Base-by-base conservation (phyloP, 192 early-diverging fungal species). In the Rhizophagus sp. region DNA sequence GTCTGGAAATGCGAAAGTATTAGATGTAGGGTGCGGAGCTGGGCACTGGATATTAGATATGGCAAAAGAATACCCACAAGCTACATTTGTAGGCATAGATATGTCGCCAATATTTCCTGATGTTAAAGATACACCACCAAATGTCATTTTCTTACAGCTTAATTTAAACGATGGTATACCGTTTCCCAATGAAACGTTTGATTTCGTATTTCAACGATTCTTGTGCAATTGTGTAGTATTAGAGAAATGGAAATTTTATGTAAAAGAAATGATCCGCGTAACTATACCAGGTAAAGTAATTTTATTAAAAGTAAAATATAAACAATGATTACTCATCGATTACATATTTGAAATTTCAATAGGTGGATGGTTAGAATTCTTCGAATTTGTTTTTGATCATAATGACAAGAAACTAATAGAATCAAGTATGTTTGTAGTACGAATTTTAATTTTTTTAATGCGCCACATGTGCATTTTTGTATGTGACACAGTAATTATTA, bases 51-150 rank as follows among this genome's bases (percentile, higher is more conserved):
- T 81, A 44, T 71, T 72, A 41, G 84, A 82, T 11, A 79, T 82
- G 69, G 83, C 81, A 2, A 61, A 11, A 24, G 44, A 69, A 17
- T 82, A 84, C 50, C 83, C 81, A 36, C 67, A 80, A 15, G 84
- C 85, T 15, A 76, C 82, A n/a, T 86, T 84, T 70, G 76, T 81
- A 13, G 85, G 85, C 5, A 74, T 80, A 41, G 85, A 86, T 36
- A 50, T 77, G 25, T 72, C 69, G 2, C 74, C 79, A 8, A 79
- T 86, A n/a, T 86, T 80, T 75, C 83, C 84, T 62, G 69, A 62
- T n/a, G 77, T 69, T 77, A 81, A 33, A 30, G n/a, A n/a, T 15
- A 27, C 4, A 1, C 71, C 41, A 25, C 10, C 22, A 9, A 61
- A 68, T 50, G 22, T 34, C 6, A 34, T 25, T 12, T 81, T 81